phyloP scores from a whole-genome alignment of 2,329 filamentous ascomycete species.

The Cordyceps javanica region DNA sequence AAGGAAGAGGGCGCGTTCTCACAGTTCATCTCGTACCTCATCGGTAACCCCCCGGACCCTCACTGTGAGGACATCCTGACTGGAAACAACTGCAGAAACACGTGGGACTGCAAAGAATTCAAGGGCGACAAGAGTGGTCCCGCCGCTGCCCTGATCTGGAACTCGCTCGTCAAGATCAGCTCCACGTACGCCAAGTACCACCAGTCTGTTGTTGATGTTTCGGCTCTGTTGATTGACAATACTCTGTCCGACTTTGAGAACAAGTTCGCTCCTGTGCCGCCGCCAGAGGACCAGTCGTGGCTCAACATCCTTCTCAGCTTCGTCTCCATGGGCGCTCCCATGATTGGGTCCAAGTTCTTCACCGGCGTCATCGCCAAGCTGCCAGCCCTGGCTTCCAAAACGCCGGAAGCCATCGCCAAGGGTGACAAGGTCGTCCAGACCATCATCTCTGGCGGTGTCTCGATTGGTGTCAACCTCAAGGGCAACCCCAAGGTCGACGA shows the following conservation, averaged over 20 bases:
- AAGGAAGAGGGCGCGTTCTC: background rate
- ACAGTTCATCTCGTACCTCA: conserved; percentile 2
- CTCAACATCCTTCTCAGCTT: conserved; percentile 23
- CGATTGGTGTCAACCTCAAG: conserved; percentile 22
- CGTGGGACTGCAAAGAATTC: background rate
- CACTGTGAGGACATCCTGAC: background rate
- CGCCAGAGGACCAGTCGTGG: conserved; percentile 20
- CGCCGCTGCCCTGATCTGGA: conserved; percentile 2
- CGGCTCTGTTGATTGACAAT: conserved; percentile 5
- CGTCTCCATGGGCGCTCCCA: conserved; percentile 21
- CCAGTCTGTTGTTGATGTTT: background rate
- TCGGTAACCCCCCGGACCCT: background rate
- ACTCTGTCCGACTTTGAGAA: background rate
- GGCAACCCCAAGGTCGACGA: conserved; percentile 2
- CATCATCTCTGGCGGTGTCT: conserved; percentile 21
- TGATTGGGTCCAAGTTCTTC: conserved; percentile 21
- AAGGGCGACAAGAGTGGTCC: background rate
- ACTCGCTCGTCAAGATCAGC: conserved; percentile 2
- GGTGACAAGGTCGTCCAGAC: conserved; percentile 22
- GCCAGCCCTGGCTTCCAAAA: conserved; percentile 16
- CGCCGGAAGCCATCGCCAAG: conserved; percentile 16
- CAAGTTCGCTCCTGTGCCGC: conserved; percentile 23
- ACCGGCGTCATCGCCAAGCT: conserved; percentile 15
- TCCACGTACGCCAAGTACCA: conserved; percentile 1
- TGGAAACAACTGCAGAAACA: background rate